Base-by-base conservation (phyloP, 2,329 filamentous ascomycete genomes). In the Helicocarpus griseus region DNA sequence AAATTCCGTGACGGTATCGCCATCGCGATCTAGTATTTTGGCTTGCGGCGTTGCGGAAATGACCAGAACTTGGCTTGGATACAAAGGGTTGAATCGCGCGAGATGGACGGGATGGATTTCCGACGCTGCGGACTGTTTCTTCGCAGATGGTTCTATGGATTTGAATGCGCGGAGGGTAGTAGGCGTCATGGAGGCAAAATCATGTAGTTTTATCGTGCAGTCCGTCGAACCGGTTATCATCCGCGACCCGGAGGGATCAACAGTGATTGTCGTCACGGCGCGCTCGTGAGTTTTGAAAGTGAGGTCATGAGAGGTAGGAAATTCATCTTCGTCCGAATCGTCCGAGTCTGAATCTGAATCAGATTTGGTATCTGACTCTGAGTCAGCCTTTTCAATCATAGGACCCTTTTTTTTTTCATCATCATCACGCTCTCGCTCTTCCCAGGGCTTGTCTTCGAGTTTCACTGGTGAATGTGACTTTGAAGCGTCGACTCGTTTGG, bases 121-220 rank as follows among this genome's bases (percentile, higher is more conserved):
- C 35, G 85, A 79, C 51, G 77, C 81, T 4, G 85, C 77, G 3
- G 82, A 78, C 41, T 77, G 69, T 65, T 94, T 95, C 26, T 82
- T 81, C 48, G 83, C 81, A 60, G 85, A 90, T 0, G 93, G 91
- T 64, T 98, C 91, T 45, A 97, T 77, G 7, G 85, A 90, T 63
- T 89, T 89, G 77, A 98, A 98, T 0, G 93, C 89, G 60, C 91
- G 86, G 48, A 98, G 79, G 0, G 93, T 97, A 4, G 89, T 93
- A 1, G 90, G 89, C 0, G 91, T 96, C 85, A 98, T 94, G 44
- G 90, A 87, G 2, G 90, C 83, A 66, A 98, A 95, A 66, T 98
- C 91, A 71, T 96, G 89, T 17, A 98, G 77, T 65, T 96, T 97
- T 61, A 97, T 74, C 1, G 82, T 87, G 68, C 89, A 94, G 69